Evolutionary conservation across 116 monocot genomes (phyloP).

Genomic region (Trichopus zeylanicus): DNA sequence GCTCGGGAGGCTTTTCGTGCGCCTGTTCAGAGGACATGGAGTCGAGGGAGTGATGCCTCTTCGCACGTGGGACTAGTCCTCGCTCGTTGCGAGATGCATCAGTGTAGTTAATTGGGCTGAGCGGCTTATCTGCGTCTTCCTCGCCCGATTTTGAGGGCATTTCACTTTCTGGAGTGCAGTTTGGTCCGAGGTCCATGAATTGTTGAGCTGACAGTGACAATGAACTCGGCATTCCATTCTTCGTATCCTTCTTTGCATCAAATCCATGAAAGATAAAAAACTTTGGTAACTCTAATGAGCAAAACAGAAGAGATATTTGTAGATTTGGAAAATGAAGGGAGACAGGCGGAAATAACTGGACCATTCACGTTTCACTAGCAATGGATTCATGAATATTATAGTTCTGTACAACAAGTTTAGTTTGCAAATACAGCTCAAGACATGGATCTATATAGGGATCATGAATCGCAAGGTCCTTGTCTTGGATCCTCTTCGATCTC

Average conservation of each 20-base stretch:
- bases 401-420: too few species aligned
- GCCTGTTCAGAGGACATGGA: background rate
- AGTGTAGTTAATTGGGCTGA: background rate
- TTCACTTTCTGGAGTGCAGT: background rate
- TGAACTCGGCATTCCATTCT: background rate
- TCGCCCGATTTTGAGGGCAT: background rate
- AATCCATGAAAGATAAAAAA: background rate
- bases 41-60: background rate
- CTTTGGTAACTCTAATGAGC: too few species aligned
- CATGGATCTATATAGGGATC: too few species aligned
- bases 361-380: too few species aligned
- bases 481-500: too few species aligned
- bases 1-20: too few species aligned
- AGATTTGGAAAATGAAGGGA: too few species aligned
- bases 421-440: too few species aligned
- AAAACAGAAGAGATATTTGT: too few species aligned
- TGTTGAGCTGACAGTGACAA: background rate
- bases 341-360: too few species aligned
- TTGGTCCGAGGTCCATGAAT: background rate
- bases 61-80: slow-evolving; percentile 3
- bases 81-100: background rate
- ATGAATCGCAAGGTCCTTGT: background rate
- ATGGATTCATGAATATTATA: too few species aligned
- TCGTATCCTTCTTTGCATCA: background rate
- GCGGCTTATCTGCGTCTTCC: slow-evolving; percentile 2